Percentiles rank a stretch among this genome's conserved stretches.
phyloP scores from a whole-genome alignment of 495 filamentous ascomycete genomes.

The Cenococcum geophilum region DNA sequence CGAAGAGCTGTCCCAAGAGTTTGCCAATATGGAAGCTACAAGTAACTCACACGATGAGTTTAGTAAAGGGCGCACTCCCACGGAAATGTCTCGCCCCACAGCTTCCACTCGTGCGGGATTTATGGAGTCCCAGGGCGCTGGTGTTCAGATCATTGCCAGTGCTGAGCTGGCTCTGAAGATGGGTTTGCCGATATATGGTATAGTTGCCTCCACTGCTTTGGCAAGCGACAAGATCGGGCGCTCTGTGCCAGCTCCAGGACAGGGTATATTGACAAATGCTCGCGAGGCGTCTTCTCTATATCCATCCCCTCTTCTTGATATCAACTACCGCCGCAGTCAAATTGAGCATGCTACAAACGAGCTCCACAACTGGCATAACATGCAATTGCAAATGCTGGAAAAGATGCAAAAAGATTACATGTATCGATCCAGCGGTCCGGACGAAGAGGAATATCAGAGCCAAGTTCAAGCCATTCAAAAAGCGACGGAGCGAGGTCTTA shows the following conservation, averaged over 20 bases:
- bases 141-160: constrained; percentile 26
- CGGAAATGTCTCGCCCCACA: constrained; percentile 30
- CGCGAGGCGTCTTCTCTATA: constrained; percentile 7
- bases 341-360: too few species aligned
- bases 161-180: constrained; percentile 29
- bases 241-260: constrained; percentile 32
- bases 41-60: constrained; percentile 18
- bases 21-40: constrained; percentile 30
- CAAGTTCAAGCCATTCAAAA: too few species aligned
- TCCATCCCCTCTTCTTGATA: constrained; percentile 18
- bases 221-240: constrained; percentile 30
- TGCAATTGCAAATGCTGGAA: too few species aligned
- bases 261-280: constrained; percentile 28
- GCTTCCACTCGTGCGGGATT: constrained; percentile 24
- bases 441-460: too few species aligned
- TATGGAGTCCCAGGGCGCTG: constrained; percentile 29
- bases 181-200: constrained; percentile 28
- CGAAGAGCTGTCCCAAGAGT: constrained; percentile 25
- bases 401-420: too few species aligned
- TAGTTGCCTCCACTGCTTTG: constrained; percentile 19
- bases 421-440: too few species aligned
- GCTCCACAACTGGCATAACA: too few species aligned
- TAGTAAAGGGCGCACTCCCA: constrained; percentile 16
- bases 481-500: too few species aligned
- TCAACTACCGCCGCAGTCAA: constrained; percentile 4